A percentile compares a stretch with the other conserved stretches of the same genome.
These are phyloP conservation scores for Tylopilus rubrobrunneus DNA, from an alignment of 768 basidiomycete species.

Conservation along the genomic window DNA sequence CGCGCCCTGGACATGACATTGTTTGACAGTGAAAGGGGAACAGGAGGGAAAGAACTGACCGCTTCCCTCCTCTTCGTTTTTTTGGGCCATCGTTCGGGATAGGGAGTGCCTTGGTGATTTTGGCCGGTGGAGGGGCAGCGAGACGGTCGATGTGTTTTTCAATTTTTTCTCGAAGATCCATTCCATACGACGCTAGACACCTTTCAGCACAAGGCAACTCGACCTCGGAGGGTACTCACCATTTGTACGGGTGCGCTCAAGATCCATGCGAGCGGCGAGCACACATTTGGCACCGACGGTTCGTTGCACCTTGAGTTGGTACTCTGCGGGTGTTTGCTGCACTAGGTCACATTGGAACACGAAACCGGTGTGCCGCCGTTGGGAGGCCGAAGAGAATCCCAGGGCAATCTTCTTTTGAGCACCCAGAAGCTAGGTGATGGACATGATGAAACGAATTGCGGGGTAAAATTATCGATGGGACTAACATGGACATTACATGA, in stretches of 20 bases:
- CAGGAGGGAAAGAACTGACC: slow-evolving; percentile 44
- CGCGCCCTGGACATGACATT: no score
- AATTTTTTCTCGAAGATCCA: slow-evolving; percentile 78
- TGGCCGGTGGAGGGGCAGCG: slow-evolving; percentile 90
- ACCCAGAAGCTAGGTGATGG: slow-evolving; percentile 71
- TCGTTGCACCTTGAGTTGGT: slow-evolving; percentile 87
- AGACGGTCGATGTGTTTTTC: slow-evolving; percentile 90
- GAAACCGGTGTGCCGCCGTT: slow-evolving; percentile 93
- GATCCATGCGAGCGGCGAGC: slow-evolving; percentile 88
- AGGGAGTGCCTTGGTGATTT: slow-evolving; percentile 89
- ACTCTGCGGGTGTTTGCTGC: slow-evolving; percentile 80
- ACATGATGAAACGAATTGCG: background rate
- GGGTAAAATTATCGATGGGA: slow-evolving; percentile 4
- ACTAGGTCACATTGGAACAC: slow-evolving; percentile 93
- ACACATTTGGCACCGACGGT: slow-evolving; percentile 91
- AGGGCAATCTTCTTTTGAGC: slow-evolving; percentile 90
- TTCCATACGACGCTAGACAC: slow-evolving; percentile 68
- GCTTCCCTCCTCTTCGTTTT: slow-evolving; percentile 92
- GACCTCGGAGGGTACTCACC: slow-evolving; percentile 42
- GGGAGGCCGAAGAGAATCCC: slow-evolving; percentile 84
- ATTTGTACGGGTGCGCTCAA: slow-evolving; percentile 79
- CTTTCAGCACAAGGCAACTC: background rate
- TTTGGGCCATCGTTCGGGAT: slow-evolving; percentile 94
- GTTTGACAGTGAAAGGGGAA: no score
- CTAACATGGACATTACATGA: slow-evolving; percentile 91